These are phyloP conservation scores for maize (Zea mays) DNA, from an alignment of 176 grass and related monocot genomes.

Conservation along the genomic window DNA sequence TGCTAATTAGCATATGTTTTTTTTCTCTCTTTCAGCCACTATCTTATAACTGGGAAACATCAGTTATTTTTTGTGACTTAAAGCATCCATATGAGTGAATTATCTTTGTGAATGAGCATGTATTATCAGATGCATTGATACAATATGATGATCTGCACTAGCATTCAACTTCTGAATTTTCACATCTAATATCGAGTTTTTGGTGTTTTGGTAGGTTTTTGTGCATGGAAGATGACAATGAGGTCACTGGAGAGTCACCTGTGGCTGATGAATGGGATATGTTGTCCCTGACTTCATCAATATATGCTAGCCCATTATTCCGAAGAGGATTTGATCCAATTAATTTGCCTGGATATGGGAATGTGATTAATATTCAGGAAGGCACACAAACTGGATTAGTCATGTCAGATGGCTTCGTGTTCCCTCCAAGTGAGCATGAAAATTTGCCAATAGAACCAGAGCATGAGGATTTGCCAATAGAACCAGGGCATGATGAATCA, in stretches of 20 bases:
- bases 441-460: conserved; percentile 74
- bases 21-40: neutral
- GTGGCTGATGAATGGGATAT: conserved; percentile 54
- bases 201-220: conserved; percentile 35
- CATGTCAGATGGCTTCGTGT: conserved; percentile 63
- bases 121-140: neutral
- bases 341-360: conserved; percentile 36
- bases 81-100: neutral
- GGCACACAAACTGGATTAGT: conserved; percentile 48
- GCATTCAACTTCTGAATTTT: neutral
- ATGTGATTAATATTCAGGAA: conserved; percentile 16
- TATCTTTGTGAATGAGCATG: neutral
- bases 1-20: neutral
- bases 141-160: neutral
- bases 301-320: conserved; percentile 54
- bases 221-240: conserved; percentile 51
- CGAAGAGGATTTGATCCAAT: conserved; percentile 30
- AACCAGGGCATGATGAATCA: conserved; percentile 39
- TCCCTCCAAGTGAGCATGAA: conserved; percentile 85
- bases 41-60: neutral
- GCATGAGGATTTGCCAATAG: conserved; percentile 75
- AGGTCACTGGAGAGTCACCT: conserved; percentile 30
- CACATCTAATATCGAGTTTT: conserved; percentile 13
- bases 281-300: conserved; percentile 45
- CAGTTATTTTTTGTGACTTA: neutral